These are phyloP conservation scores for Diaporthe australafricana DNA, from an alignment of 2,329 filamentous ascomycete species.

Conservation along the genomic window DNA sequence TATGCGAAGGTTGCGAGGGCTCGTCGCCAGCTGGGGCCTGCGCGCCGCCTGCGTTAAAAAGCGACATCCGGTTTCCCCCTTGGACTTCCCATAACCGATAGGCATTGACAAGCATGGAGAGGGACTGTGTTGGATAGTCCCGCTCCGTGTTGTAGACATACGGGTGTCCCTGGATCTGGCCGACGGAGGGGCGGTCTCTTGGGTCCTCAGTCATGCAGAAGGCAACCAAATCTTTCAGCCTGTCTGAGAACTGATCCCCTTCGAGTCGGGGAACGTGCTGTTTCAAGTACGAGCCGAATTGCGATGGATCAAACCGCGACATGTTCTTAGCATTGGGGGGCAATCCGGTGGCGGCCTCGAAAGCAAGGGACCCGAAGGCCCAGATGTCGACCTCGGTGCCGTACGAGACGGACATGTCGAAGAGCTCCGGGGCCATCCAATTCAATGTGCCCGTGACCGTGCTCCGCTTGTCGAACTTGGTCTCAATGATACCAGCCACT, in stretches of 20 bases:
- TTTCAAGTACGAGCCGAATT: slow-evolving; percentile 68
- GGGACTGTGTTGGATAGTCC: slow-evolving; percentile 71
- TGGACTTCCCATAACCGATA: slow-evolving; percentile 82
- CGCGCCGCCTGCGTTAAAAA: slow-evolving; percentile 71
- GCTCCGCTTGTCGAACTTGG: slow-evolving; percentile 79
- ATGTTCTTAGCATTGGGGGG: slow-evolving; percentile 75
- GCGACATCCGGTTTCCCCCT: slow-evolving; percentile 76
- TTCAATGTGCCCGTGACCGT: slow-evolving; percentile 86
- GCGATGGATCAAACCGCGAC: slow-evolving; percentile 55
- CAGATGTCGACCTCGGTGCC: slow-evolving; percentile 84
- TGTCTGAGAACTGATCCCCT: slow-evolving; percentile 76
- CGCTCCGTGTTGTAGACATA: slow-evolving; percentile 74
- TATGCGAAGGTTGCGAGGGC: slow-evolving; percentile 45
- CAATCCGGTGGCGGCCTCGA: slow-evolving; percentile 82
- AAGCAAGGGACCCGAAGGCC: slow-evolving; percentile 85
- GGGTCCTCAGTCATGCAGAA: slow-evolving; percentile 80
- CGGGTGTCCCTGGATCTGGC: slow-evolving; percentile 75
- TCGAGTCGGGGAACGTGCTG: slow-evolving; percentile 76
- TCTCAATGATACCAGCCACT: slow-evolving; percentile 82
- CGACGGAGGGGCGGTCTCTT: slow-evolving; percentile 74
- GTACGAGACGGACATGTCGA: slow-evolving; percentile 72
- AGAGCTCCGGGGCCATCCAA: slow-evolving; percentile 88
- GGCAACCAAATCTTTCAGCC: slow-evolving; percentile 76
- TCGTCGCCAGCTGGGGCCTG: slow-evolving; percentile 61
- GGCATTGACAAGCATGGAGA: slow-evolving; percentile 75